These are phyloP conservation scores for Colletotrichum neosansevieriae DNA, from an alignment of 2,329 filamentous ascomycete genomes.

Conservation along the genomic window DNA sequence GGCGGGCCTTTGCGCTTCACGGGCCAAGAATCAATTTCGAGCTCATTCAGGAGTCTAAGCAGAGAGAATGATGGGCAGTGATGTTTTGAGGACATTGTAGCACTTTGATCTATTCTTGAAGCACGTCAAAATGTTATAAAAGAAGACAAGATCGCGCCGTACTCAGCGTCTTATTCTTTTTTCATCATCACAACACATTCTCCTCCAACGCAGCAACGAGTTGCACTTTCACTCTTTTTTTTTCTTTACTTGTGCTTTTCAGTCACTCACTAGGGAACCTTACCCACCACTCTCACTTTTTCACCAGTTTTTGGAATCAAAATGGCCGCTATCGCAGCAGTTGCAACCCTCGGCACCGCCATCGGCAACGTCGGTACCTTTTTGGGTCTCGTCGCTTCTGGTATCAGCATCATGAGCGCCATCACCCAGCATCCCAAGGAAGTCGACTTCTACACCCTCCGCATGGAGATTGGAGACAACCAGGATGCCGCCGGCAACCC, in stretches of 20 bases:
- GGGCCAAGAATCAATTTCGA: not conserved
- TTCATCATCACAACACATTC: slow-evolving; percentile 5
- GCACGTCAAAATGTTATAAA: not conserved
- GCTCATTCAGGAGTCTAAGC: not conserved
- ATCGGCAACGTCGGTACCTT: slow-evolving; percentile 21
- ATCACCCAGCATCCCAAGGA: slow-evolving; percentile 23
- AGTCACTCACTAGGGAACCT: slow-evolving; percentile 19
- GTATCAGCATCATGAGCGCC: slow-evolving; percentile 11
- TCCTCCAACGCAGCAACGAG: slow-evolving; percentile 11
- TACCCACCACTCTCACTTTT: slow-evolving; percentile 22
- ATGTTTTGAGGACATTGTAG: not conserved
- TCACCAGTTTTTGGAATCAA: slow-evolving; percentile 9
- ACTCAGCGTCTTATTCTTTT: not conserved
- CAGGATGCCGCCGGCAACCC: slow-evolving; percentile 24
- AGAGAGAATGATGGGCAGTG: not conserved
- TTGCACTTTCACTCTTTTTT: slow-evolving; percentile 14
- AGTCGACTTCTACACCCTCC: slow-evolving; percentile 19
- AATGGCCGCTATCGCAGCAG: slow-evolving; percentile 27
- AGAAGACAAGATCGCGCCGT: not conserved
- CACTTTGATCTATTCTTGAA: not conserved
- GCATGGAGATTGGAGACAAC: slow-evolving; percentile 27
- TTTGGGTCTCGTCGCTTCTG: slow-evolving; percentile 13
- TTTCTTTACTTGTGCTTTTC: slow-evolving; percentile 16
- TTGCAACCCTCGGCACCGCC: slow-evolving; percentile 18
- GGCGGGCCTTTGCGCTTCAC: not conserved